A percentile compares a stretch with the other conserved stretches of the same genome.
These are phyloP conservation scores for Podaxis sp. DNA, from an alignment of 768 basidiomycete genomes.

Conservation along the genomic window DNA sequence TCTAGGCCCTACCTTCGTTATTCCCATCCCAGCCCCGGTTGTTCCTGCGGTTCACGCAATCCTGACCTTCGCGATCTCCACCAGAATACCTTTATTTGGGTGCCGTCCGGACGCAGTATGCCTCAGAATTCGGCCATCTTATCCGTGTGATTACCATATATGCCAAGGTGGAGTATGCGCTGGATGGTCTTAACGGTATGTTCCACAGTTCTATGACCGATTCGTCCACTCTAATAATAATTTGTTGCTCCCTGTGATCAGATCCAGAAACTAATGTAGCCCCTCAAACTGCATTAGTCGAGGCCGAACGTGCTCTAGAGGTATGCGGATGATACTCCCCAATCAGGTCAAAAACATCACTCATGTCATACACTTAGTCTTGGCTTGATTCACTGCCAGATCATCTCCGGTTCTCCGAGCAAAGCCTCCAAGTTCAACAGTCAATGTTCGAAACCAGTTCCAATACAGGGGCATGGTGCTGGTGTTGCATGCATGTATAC, in stretches of 20 bases:
- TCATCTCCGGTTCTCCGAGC: constrained; percentile 68
- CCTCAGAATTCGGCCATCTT: constrained; percentile 76
- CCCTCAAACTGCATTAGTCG: constrained; percentile 34
- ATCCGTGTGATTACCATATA: constrained; percentile 70
- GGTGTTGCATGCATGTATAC: constrained; percentile 70
- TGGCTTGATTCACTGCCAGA: constrained; percentile 72
- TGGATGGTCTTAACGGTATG: constrained; percentile 54
- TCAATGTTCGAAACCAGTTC: constrained; percentile 80
- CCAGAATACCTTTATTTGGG: constrained; percentile 70
- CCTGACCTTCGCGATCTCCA: constrained; percentile 18
- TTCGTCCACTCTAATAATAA: constrained; percentile 8
- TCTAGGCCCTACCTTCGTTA: constrained; percentile 21
- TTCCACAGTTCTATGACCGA: constrained; percentile 19
- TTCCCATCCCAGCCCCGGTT: constrained; percentile 21
- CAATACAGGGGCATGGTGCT: constrained; percentile 81
- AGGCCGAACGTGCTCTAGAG: constrained; percentile 46
- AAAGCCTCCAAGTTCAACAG: constrained; percentile 66
- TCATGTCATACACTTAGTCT: constrained; percentile 35
- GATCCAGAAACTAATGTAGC: constrained; percentile 35
- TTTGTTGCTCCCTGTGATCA: constrained; percentile 18
- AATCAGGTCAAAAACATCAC: constrained; percentile 18
- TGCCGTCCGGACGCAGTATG: constrained; percentile 57
- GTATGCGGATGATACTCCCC: constrained; percentile 28
- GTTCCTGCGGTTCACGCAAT: constrained; percentile 16
- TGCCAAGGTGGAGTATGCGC: constrained; percentile 54